Conservation (phyloP, 2,329 filamentous ascomycete species). For the Colletotrichum melonis region DNA sequence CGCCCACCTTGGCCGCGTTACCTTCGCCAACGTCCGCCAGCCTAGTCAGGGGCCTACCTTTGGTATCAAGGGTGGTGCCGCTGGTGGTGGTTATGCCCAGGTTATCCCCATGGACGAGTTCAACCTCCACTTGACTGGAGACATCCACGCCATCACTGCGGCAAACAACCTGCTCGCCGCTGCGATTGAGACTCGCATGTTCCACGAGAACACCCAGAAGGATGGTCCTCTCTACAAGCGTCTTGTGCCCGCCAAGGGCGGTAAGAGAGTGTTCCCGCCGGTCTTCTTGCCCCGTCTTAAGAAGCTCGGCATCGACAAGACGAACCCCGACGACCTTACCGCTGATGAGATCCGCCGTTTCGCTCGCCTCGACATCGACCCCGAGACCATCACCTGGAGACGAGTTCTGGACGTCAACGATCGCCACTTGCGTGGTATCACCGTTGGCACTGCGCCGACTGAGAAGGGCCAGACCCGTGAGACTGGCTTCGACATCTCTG, state of each 20-base stretch:
- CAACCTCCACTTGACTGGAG: slow-evolving; percentile 96
- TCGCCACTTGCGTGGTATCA: slow-evolving; percentile 89
- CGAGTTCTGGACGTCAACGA: slow-evolving; percentile 98
- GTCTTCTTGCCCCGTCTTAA: slow-evolving; percentile 94
- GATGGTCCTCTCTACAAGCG: slow-evolving; percentile 88
- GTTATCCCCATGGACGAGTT: slow-evolving; percentile 99
- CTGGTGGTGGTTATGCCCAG: slow-evolving; percentile 97
- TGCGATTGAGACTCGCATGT: slow-evolving; percentile 97
- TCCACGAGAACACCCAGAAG: slow-evolving; percentile 96
- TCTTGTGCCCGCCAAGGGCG: slow-evolving; percentile 90
- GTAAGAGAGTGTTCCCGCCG: slow-evolving; percentile 85
- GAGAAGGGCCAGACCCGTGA: slow-evolving; percentile 90
- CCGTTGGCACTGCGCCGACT: slow-evolving; percentile 86
- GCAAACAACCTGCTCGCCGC: slow-evolving; percentile 97
- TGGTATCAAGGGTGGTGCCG: slow-evolving; percentile 98
- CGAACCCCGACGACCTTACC: slow-evolving; percentile 89
- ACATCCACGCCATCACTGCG: slow-evolving; percentile 96
- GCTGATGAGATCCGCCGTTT: slow-evolving; percentile 89
- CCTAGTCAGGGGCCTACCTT: slow-evolving; percentile 98
- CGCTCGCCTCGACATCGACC: slow-evolving; percentile 95
- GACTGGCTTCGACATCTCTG: slow-evolving; percentile 97
- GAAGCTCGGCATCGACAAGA: slow-evolving; percentile 97
- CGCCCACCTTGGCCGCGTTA: slow-evolving; percentile 86
- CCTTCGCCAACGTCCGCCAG: slow-evolving; percentile 96
- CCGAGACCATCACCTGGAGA: slow-evolving; percentile 96